phyloP scores from a whole-genome alignment of 495 filamentous ascomycete species.

The Lophium mytilinum region DNA sequence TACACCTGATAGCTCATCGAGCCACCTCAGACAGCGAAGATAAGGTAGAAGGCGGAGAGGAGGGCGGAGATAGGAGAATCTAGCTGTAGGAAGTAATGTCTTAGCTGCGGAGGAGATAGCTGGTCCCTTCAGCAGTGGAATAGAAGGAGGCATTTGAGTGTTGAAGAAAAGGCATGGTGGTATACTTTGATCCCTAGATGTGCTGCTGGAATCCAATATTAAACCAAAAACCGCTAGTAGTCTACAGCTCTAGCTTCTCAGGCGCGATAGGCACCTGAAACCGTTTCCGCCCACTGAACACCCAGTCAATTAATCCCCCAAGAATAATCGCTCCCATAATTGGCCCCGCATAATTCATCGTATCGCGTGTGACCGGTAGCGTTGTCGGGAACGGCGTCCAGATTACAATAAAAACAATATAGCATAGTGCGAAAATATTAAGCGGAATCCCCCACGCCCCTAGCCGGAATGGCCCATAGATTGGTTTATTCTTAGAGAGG shows the following conservation, averaged over 20 bases:
- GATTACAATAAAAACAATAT: slow-evolving; percentile 15
- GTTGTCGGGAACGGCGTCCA: slow-evolving; percentile 24
- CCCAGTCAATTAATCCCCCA: slow-evolving; percentile 1
- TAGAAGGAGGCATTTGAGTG: neutral
- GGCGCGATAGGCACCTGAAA: neutral
- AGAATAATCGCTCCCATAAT: slow-evolving; percentile 20
- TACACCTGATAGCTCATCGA: too few species aligned
- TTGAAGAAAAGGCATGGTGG: neutral
- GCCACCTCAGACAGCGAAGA: too few species aligned
- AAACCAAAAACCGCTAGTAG: too few species aligned
- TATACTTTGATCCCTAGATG: neutral
- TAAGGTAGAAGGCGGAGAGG: neutral
- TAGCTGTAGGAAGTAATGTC: slow-evolving; percentile 9
- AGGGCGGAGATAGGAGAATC: slow-evolving; percentile 11
- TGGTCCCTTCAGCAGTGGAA: slow-evolving; percentile 1
- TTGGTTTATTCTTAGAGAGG: neutral
- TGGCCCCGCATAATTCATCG: slow-evolving; percentile 28
- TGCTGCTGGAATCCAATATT: neutral
- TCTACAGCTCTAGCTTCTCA: neutral
- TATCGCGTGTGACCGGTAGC: slow-evolving; percentile 23
- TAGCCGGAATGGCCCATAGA: slow-evolving; percentile 22
- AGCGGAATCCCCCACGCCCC: slow-evolving; percentile 13
- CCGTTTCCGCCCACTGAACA: neutral
- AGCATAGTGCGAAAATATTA: slow-evolving; percentile 19
- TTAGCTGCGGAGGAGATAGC: neutral